Percentiles rank a stretch among this genome's conserved stretches.
Evolutionary conservation across 176 grass and related monocot species (phyloP).

Genomic region (Olyra latifolia): DNA sequence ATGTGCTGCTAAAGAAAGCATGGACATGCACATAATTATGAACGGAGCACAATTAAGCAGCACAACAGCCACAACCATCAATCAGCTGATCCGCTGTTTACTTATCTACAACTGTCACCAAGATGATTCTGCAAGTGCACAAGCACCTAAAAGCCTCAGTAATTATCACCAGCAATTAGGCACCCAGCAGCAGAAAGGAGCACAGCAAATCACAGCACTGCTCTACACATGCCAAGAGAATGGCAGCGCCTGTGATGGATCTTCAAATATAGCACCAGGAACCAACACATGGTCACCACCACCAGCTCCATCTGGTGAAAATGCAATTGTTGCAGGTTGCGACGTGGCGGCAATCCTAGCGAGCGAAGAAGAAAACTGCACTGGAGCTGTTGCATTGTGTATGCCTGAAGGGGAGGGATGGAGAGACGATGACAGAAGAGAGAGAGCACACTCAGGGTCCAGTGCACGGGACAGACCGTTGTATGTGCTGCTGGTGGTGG

Average conservation of each 20-base stretch:
- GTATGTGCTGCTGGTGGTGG: conserved; percentile 24
- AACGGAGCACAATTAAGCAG: background rate
- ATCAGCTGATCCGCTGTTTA: background rate
- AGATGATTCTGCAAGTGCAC: background rate
- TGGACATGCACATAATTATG: background rate
- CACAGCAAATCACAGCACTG: background rate
- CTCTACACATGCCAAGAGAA: conserved; percentile 36
- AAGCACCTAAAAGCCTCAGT: background rate
- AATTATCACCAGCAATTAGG: background rate
- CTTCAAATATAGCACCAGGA: conserved; percentile 41
- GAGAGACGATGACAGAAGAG: conserved; percentile 92
- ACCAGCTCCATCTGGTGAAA: conserved; percentile 24
- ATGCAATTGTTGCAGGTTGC: background rate
- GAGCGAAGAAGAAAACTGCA: background rate
- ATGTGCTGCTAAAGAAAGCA: background rate
- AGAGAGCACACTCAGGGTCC: conserved; percentile 84
- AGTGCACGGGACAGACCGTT: conserved; percentile 28
- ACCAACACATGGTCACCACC: conserved; percentile 25
- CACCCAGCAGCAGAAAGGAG: background rate
- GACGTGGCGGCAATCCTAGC: background rate
- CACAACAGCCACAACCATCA: background rate
- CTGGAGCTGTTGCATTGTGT: background rate
- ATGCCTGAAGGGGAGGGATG: conserved; percentile 27
- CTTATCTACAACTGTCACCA: background rate
- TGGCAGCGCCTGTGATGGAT: conserved; percentile 38